phyloP scores from a whole-genome alignment of 1,139 yeast species.

The Hyphopichia fennica region DNA sequence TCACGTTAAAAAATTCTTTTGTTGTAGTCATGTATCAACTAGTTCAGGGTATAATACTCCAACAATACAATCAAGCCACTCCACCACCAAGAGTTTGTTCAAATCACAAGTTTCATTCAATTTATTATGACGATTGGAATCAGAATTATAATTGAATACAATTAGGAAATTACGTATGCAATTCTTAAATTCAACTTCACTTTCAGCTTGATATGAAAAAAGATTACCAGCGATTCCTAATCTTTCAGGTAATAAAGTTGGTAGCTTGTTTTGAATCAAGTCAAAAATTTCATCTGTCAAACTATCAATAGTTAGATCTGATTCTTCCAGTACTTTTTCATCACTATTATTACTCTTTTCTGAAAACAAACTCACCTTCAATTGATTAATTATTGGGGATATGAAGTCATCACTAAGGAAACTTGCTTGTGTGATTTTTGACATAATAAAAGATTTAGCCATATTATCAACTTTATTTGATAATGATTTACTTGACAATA shows the following conservation, averaged over 20 bases:
- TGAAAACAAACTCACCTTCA: slow-evolving; percentile 22
- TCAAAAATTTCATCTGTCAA: slow-evolving; percentile 15
- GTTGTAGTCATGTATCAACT: not conserved
- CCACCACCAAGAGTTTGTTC: slow-evolving; percentile 31
- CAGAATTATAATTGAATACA: slow-evolving; percentile 19
- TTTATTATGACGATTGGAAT: slow-evolving; percentile 5
- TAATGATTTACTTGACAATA: slow-evolving; percentile 13
- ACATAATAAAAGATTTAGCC: slow-evolving; percentile 13
- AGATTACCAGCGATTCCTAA: not conserved
- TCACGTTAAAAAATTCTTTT: not conserved
- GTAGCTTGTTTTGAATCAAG: slow-evolving; percentile 6
- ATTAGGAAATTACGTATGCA: slow-evolving; percentile 18
- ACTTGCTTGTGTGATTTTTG: slow-evolving; percentile 13
- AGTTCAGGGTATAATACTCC: slow-evolving; percentile 30
- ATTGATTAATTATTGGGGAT: slow-evolving; percentile 16
- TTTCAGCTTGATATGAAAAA: slow-evolving; percentile 14
- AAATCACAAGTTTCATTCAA: slow-evolving; percentile 16
- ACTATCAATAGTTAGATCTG: slow-evolving; percentile 9
- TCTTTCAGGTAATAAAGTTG: not conserved
- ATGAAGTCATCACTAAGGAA: slow-evolving; percentile 17
- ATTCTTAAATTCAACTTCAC: slow-evolving; percentile 14
- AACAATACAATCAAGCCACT: slow-evolving; percentile 30
- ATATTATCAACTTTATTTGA: slow-evolving; percentile 18
- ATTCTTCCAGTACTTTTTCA: slow-evolving; percentile 2
- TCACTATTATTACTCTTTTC: slow-evolving; percentile 4